Conservation (phyloP, 257 asterid genomes). For the Solanum paucissectum region DNA sequence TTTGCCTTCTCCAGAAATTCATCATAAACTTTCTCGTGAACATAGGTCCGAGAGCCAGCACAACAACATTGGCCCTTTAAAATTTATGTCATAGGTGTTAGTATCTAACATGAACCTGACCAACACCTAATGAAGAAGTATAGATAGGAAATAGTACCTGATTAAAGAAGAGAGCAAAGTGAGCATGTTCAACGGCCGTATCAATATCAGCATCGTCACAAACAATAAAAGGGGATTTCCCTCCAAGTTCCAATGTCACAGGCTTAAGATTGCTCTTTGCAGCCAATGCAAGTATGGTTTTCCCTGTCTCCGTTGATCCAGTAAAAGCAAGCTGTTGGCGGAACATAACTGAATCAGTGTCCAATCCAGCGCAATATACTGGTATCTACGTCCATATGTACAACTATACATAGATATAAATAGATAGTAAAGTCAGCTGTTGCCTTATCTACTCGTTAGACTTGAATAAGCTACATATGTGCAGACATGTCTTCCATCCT, state of each 20-base stretch:
- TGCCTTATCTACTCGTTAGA: not conserved
- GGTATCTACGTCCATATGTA: not conserved
- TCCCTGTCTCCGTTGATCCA: slow-evolving; percentile 89
- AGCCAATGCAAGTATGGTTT: slow-evolving; percentile 53
- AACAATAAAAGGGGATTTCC: slow-evolving; percentile 93
- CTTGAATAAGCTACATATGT: not conserved
- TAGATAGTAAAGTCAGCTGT: not conserved
- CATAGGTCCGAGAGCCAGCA: slow-evolving; percentile 87
- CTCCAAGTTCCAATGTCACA: slow-evolving; percentile 97
- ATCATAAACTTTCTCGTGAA: slow-evolving; percentile 81
- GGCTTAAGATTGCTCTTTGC: slow-evolving; percentile 93
- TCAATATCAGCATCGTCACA: slow-evolving; percentile 98
- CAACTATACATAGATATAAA: not conserved
- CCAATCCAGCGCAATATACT: not conserved
- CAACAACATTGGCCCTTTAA: slow-evolving; percentile 95
- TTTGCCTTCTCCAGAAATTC: slow-evolving; percentile 79
- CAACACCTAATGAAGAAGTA: not conserved
- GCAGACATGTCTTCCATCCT: not conserved
- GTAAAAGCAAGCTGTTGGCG: slow-evolving; percentile 81
- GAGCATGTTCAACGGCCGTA: slow-evolving; percentile 83
- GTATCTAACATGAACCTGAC: not conserved
- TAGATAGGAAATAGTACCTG: slow-evolving; percentile 39
- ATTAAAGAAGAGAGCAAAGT: slow-evolving; percentile 84
- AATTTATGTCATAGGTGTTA: not conserved
- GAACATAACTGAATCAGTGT: not conserved